Conservation (phyloP, 2,329 filamentous ascomycete species). For the Diaporthe citri region DNA sequence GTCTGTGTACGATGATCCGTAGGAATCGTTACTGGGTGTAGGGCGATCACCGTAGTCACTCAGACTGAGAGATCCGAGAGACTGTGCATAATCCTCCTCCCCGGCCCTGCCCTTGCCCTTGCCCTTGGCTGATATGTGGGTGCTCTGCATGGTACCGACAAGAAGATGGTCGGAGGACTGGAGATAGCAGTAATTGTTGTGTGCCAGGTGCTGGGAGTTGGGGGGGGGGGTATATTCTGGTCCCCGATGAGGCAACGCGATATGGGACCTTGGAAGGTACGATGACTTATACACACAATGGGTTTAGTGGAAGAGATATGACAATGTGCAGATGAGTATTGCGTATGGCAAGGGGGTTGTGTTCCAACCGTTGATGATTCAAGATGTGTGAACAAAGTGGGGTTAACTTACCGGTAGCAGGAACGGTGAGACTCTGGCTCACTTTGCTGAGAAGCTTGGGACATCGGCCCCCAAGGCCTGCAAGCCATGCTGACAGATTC, state of each 20-base stretch:
- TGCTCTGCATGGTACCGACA: slow-evolving; percentile 9
- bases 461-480: background rate
- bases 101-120: background rate
- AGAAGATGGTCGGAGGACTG: background rate
- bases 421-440: background rate
- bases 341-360: background rate
- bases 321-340: background rate
- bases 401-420: too few relatives aligned
- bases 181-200: background rate
- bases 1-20: background rate
- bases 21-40: background rate
- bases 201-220: background rate
- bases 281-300: background rate
- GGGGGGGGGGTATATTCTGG: background rate
- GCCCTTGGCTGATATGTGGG: slow-evolving; percentile 5
- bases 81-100: too few relatives aligned
- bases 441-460: background rate
- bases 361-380: background rate
- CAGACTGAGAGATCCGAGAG: slow-evolving; percentile 6
- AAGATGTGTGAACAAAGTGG: background rate
- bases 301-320: background rate
- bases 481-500: background rate
- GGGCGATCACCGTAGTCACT: background rate
- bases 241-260: background rate
- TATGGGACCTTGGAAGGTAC: too few relatives aligned